Percentiles rank a stretch among this genome's conserved stretches.
phyloP scores from a whole-genome alignment of 345 rosid species.

The Zanthoxylum bungeanum region DNA sequence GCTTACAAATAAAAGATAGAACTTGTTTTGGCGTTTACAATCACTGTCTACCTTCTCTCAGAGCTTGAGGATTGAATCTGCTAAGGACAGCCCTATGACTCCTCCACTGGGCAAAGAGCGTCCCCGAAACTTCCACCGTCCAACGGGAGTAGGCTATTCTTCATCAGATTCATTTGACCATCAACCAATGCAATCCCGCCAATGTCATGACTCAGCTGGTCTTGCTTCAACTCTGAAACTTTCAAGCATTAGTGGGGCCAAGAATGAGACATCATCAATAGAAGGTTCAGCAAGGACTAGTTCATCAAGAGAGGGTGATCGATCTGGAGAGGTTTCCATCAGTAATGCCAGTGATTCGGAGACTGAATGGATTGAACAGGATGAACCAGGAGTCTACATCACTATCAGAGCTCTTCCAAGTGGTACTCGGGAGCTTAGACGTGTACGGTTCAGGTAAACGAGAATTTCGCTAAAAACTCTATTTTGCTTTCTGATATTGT shows the following conservation, averaged over 20 bases:
- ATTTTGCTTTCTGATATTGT: background rate
- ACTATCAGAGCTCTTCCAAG: conserved; percentile 76
- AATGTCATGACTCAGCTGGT: conserved; percentile 42
- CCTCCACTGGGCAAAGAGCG: conserved; percentile 77
- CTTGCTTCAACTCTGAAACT: conserved; percentile 69
- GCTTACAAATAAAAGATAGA: background rate
- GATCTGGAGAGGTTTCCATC: conserved; percentile 71
- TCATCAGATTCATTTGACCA: conserved; percentile 67
- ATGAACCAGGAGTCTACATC: conserved; percentile 91
- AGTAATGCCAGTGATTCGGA: conserved; percentile 93
- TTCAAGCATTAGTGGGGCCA: conserved; percentile 65
- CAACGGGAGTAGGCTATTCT: conserved; percentile 50
- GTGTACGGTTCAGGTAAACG: conserved; percentile 88
- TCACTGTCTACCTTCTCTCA: conserved; percentile 16
- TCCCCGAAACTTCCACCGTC: conserved; percentile 37
- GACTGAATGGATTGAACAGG: conserved; percentile 95
- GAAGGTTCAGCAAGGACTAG: conserved; percentile 69
- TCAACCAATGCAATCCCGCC: conserved; percentile 45
- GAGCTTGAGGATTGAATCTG: conserved; percentile 57
- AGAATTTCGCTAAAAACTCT: background rate
- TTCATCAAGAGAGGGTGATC: conserved; percentile 75
- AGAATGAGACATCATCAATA: conserved; percentile 72
- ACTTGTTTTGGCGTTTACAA: background rate
- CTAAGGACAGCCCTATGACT: conserved; percentile 67
- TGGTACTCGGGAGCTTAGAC: conserved; percentile 86